phyloP scores from a whole-genome alignment of 495 filamentous ascomycete species.

The Neurospora discreta region DNA sequence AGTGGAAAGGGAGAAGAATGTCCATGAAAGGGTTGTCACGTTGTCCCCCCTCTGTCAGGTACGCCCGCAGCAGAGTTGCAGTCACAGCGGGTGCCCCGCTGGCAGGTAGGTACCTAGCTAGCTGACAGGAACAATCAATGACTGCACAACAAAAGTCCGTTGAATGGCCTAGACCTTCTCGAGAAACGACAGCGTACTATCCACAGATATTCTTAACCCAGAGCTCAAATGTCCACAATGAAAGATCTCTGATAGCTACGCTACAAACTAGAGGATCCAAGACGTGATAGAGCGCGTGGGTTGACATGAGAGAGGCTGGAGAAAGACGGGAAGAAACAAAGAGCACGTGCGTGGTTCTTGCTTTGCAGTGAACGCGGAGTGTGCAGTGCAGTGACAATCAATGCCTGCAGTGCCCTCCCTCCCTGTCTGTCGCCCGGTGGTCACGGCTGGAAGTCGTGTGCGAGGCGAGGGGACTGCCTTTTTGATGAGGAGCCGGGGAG shows the following conservation, averaged over 20 bases:
- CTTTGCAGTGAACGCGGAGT: not conserved
- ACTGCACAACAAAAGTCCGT: not conserved
- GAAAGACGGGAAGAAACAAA: not conserved
- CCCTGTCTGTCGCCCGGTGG: too few species aligned
- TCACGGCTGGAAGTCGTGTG: not conserved
- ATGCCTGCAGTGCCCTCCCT: too few species aligned
- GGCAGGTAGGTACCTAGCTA: not conserved
- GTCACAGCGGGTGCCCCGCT: not conserved
- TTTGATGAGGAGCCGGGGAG: too few species aligned
- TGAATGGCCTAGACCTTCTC: not conserved
- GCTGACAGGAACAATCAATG: not conserved
- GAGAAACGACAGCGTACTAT: not conserved
- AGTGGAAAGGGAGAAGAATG: not conserved
- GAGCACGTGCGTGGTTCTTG: not conserved
- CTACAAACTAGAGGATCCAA: not conserved
- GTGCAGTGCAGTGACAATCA: not conserved
- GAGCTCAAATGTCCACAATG: not conserved
- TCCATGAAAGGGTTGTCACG: not conserved
- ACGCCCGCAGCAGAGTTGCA: not conserved
- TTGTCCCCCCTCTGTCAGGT: not conserved
- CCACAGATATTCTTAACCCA: not conserved
- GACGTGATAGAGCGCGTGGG: not conserved
- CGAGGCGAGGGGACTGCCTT: too few species aligned
- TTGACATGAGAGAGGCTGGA: not conserved
- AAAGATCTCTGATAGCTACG: not conserved